phyloP scores from a whole-genome alignment of 2,329 filamentous ascomycete genomes.

The Paracoccidioides lutzii region DNA sequence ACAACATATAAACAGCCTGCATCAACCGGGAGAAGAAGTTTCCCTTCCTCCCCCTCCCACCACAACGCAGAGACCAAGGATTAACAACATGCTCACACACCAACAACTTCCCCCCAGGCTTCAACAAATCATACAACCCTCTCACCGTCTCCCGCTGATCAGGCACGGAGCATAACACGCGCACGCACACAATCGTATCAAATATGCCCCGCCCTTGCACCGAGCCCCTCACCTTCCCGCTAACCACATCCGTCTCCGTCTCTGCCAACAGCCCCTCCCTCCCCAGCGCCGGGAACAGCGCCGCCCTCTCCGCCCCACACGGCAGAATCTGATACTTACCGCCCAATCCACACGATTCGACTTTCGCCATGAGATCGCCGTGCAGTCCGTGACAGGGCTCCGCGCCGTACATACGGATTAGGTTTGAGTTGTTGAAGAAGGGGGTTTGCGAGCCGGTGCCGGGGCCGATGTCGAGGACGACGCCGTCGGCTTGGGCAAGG shows the following conservation, averaged over 20 bases:
- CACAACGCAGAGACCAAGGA: conserved; percentile 22
- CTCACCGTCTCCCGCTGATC: conserved; percentile 33
- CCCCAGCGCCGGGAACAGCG: conserved; percentile 33
- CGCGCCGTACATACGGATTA: conserved; percentile 40
- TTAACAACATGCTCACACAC: conserved; percentile 45
- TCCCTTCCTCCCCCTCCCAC: conserved; percentile 16
- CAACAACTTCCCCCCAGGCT: conserved; percentile 43
- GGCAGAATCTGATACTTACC: conserved; percentile 39
- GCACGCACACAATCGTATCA: conserved; percentile 42
- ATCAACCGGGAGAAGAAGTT: conserved; percentile 32
- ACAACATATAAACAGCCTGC: conserved; percentile 34
- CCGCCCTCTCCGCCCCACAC: conserved; percentile 35
- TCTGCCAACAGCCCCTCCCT: conserved; percentile 28
- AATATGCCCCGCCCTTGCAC: conserved; percentile 30
- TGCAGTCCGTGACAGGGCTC: conserved; percentile 42
- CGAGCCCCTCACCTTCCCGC: conserved; percentile 2
- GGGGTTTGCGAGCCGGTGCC: conserved; percentile 40
- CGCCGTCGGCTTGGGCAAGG: conserved; percentile 28
- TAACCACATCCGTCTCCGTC: neutral
- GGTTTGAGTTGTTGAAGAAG: conserved; percentile 30
- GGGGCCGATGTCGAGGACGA: conserved; percentile 39
- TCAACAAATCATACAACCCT: conserved; percentile 39
- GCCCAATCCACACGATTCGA: conserved; percentile 28
- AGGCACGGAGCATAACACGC: conserved; percentile 44
- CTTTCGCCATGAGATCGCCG: conserved; percentile 28